A percentile compares a stretch with the other conserved stretches of the same genome.
phyloP scores from a whole-genome alignment of 176 grass and related monocot species.

The Microstegium vimineum region DNA sequence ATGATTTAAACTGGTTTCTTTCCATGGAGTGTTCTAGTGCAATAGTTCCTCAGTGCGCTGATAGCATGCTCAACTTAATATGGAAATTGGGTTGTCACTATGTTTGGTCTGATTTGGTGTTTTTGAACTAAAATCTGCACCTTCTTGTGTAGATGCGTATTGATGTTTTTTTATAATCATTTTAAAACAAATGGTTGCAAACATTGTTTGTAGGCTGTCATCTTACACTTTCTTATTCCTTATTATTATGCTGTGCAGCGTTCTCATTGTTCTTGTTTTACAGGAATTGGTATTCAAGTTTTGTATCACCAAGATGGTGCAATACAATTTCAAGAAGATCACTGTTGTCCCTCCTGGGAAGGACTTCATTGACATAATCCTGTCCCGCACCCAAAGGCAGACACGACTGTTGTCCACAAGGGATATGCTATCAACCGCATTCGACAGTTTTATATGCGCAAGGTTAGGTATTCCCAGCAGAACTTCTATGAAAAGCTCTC shows the following conservation, averaged over 20 bases:
- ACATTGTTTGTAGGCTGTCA: background rate
- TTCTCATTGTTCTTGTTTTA: background rate
- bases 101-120: too few relatives aligned
- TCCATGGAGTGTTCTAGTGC: background rate
- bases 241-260: background rate
- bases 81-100: too few relatives aligned
- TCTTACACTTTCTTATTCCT: background rate
- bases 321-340: conserved; percentile 80
- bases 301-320: conserved; percentile 48
- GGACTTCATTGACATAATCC: conserved; percentile 79
- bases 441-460: conserved; percentile 81
- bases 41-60: background rate
- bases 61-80: background rate
- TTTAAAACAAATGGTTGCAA: background rate
- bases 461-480: conserved; percentile 65
- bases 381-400: conserved; percentile 75
- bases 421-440: conserved; percentile 62
- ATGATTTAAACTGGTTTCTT: background rate
- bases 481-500: conserved; percentile 79
- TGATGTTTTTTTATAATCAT: background rate
- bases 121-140: too few relatives aligned
- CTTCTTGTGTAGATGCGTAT: background rate
- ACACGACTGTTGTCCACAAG: conserved; percentile 82
- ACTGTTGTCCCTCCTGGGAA: conserved; percentile 71
- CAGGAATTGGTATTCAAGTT: background rate